These are phyloP conservation scores for Colletotrichum nymphaeae DNA, from an alignment of 2,329 filamentous ascomycete genomes.

Conservation along the genomic window DNA sequence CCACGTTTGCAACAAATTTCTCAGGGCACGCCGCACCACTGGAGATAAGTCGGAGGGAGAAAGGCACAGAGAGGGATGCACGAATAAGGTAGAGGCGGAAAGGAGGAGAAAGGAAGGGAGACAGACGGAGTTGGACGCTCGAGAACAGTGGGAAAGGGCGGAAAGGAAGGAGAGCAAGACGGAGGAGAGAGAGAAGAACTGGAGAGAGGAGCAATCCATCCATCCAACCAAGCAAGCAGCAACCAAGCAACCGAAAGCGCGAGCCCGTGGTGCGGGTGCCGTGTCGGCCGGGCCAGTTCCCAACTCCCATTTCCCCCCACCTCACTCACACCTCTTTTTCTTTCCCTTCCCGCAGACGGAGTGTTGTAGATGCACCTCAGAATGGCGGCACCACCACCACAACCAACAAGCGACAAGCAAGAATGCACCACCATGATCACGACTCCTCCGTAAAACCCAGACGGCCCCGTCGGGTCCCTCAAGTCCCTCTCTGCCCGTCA, in stretches of 20 bases:
- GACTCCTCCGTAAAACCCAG: slow-evolving; percentile 2
- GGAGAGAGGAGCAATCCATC: slow-evolving; percentile 18
- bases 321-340: slow-evolving; percentile 30
- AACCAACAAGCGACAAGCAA: not conserved
- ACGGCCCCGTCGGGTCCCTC: not conserved
- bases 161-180: not conserved
- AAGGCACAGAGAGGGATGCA: not conserved
- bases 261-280: slow-evolving; percentile 20
- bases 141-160: not conserved
- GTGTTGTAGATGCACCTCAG: slow-evolving; percentile 21
- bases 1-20: not conserved
- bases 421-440: not conserved
- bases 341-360: slow-evolving; percentile 11
- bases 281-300: slow-evolving; percentile 36
- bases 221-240: no score
- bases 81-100: not conserved
- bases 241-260: slow-evolving; percentile 24
- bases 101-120: not conserved
- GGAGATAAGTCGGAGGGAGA: slow-evolving; percentile 1
- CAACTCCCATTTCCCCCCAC: slow-evolving; percentile 38
- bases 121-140: not conserved
- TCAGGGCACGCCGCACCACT: not conserved
- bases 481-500: not conserved
- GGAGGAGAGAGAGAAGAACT: not conserved
- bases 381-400: not conserved